These are phyloP conservation scores for Cyberlindnera maritima DNA, from an alignment of 805 yeast species.

Conservation along the genomic window DNA sequence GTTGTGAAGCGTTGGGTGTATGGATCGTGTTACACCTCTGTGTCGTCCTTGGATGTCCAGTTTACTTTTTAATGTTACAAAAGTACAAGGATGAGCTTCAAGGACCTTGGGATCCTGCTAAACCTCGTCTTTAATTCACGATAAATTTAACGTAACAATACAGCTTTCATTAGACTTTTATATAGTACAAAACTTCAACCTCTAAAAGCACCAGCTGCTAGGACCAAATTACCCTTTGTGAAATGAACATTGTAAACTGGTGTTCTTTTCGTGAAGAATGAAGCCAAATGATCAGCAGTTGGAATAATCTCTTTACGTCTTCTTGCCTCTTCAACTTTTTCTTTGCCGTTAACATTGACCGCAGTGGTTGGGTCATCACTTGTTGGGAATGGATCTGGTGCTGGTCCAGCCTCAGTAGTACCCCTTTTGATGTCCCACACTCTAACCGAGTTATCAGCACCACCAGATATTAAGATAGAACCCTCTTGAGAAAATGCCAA, in stretches of 20 bases:
- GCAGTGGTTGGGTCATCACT: conserved; percentile 20
- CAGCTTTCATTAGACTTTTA: background rate
- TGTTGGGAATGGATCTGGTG: conserved; percentile 64
- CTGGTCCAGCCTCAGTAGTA: conserved; percentile 74
- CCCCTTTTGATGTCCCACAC: conserved; percentile 94
- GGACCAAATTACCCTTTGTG: conserved; percentile 84
- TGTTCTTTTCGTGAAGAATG: conserved; percentile 89
- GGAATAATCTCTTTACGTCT: conserved; percentile 73
- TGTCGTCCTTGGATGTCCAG: conserved; percentile 60
- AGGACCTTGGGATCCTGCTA: conserved; percentile 93
- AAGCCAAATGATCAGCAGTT: conserved; percentile 86
- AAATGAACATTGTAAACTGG: conserved; percentile 93
- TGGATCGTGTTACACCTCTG: conserved; percentile 51
- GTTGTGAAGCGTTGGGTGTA: conserved; percentile 37
- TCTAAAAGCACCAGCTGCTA: conserved; percentile 86
- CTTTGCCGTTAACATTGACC: conserved; percentile 26
- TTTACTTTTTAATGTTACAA: conserved; percentile 68
- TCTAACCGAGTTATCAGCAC: conserved; percentile 88
- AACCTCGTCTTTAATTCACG: conserved; percentile 45
- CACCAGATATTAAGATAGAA: conserved; percentile 83
- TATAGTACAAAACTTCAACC: conserved; percentile 9
- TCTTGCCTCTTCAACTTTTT: conserved; percentile 45
- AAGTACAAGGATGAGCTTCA: conserved; percentile 80
- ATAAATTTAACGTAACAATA: background rate
- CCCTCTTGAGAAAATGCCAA: conserved; percentile 86